Percentiles rank a stretch among this genome's conserved stretches.
Evolutionary conservation across 306 rosid genomes (phyloP).

Genomic region (Quercus robur): DNA sequence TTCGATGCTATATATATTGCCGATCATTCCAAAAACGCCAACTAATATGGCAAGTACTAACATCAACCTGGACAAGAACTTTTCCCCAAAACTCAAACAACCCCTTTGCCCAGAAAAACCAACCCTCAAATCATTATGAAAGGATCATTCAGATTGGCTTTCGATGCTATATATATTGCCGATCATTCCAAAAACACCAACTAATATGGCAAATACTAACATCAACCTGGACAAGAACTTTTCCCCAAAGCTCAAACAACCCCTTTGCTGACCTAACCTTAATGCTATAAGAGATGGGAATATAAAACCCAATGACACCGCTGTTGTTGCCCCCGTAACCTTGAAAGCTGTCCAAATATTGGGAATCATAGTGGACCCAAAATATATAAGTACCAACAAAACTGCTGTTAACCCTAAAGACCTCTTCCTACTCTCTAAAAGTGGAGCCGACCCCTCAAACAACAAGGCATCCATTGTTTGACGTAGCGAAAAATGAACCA

Average conservation of each 20-base stretch:
- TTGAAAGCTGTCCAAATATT: slow-evolving; percentile 95
- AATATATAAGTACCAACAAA: slow-evolving; percentile 68
- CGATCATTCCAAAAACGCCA: slow-evolving; percentile 73
- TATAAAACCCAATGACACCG: slow-evolving; percentile 86
- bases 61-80: slow-evolving; percentile 68
- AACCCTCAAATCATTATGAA: slow-evolving; percentile 14
- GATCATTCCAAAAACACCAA: slow-evolving; percentile 71
- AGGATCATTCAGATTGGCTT: slow-evolving; percentile 43
- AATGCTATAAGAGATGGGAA: slow-evolving; percentile 76
- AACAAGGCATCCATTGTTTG: slow-evolving; percentile 72
- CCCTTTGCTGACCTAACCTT: slow-evolving; percentile 49
- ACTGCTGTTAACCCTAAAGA: slow-evolving; percentile 65
- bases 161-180: slow-evolving; percentile 66
- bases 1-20: slow-evolving; percentile 65
- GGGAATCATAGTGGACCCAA: slow-evolving; percentile 91
- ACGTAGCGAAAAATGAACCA: slow-evolving; percentile 84
- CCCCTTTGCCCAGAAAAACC: slow-evolving; percentile 19
- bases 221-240: slow-evolving; percentile 64
- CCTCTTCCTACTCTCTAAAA: slow-evolving; percentile 75
- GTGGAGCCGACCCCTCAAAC: slow-evolving; percentile 73
- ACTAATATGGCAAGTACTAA: slow-evolving; percentile 59
- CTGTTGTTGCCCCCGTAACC: slow-evolving; percentile 93
- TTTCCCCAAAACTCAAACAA: slow-evolving; percentile 45
- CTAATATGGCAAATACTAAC: slow-evolving; percentile 60
- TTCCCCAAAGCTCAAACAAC: slow-evolving; percentile 44